A percentile compares a stretch with the other conserved stretches of the same genome.
phyloP scores from a whole-genome alignment of 306 rosid species.

The Dicorynia guianensis region DNA sequence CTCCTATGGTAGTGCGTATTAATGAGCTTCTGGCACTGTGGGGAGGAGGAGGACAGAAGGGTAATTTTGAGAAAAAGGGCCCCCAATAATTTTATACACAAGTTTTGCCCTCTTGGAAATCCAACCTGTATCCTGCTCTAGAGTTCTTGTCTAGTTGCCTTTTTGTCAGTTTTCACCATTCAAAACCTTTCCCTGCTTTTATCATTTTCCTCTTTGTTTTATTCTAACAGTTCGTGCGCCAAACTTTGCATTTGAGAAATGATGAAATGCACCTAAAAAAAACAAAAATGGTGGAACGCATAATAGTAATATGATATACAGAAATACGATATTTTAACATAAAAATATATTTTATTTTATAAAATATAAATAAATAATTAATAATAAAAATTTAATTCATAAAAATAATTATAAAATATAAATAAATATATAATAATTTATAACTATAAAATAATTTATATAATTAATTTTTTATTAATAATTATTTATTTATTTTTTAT shows the following conservation, averaged over 20 bases:
- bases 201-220: slow-evolving; percentile 50
- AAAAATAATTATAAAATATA: no score
- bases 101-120: slow-evolving; percentile 53
- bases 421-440: no score
- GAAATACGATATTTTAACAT: no score
- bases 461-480: no score
- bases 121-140: slow-evolving; percentile 56
- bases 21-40: slow-evolving; percentile 50
- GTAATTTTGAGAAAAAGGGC: slow-evolving; percentile 50
- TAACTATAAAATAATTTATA: no score
- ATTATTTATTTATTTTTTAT: no score
- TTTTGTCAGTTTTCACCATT: slow-evolving; percentile 62
- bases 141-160: slow-evolving; percentile 49
- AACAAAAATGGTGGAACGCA: neutral
- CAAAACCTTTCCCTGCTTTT: slow-evolving; percentile 53
- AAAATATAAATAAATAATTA: no score
- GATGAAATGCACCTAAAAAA: neutral
- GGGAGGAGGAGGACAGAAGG: slow-evolving; percentile 63
- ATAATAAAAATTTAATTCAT: no score
- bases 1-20: slow-evolving; percentile 39
- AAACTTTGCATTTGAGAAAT: slow-evolving; percentile 24
- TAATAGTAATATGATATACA: neutral
- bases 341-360: no score
- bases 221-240: slow-evolving; percentile 43
- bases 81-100: slow-evolving; percentile 33